Evolutionary conservation across 129 eudicot species (phyloP).

Genomic region (Ambrosia artemisiifolia): DNA sequence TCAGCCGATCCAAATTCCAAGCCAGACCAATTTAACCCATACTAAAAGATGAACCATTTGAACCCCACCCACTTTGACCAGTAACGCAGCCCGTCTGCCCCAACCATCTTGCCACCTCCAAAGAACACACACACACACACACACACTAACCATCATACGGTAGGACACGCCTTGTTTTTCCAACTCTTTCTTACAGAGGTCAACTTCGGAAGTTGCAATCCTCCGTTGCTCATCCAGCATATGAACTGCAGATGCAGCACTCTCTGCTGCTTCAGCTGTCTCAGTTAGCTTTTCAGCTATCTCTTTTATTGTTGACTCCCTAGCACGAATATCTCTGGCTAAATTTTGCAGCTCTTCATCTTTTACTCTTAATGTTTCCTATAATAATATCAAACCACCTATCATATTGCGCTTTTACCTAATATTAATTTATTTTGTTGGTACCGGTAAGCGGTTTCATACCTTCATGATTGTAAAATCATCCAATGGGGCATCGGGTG

Average conservation of each 20-base stretch:
- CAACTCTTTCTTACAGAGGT: constrained; percentile 49
- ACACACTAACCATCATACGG: constrained; percentile 44
- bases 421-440: background rate
- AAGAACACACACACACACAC: background rate
- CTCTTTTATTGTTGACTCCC: constrained; percentile 86
- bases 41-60: background rate
- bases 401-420: background rate
- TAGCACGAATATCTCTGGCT: constrained; percentile 79
- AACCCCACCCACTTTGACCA: background rate
- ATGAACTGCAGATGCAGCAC: constrained; percentile 97
- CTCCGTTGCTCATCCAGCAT: constrained; percentile 89
- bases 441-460: background rate
- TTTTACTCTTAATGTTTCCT: constrained; percentile 89
- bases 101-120: background rate
- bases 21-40: background rate
- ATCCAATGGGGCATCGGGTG: constrained; percentile 77
- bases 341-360: constrained; percentile 93
- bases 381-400: constrained; percentile 5
- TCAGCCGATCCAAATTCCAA: background rate
- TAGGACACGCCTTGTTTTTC: constrained; percentile 54
- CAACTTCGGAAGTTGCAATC: constrained; percentile 70
- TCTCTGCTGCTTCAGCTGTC: constrained; percentile 91
- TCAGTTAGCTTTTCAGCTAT: constrained; percentile 85
- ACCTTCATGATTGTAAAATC: constrained; percentile 93
- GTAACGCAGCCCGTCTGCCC: background rate